Evolutionary conservation across 2,329 filamentous ascomycete species (phyloP).

Genomic region (Clarireedia hainanense): DNA sequence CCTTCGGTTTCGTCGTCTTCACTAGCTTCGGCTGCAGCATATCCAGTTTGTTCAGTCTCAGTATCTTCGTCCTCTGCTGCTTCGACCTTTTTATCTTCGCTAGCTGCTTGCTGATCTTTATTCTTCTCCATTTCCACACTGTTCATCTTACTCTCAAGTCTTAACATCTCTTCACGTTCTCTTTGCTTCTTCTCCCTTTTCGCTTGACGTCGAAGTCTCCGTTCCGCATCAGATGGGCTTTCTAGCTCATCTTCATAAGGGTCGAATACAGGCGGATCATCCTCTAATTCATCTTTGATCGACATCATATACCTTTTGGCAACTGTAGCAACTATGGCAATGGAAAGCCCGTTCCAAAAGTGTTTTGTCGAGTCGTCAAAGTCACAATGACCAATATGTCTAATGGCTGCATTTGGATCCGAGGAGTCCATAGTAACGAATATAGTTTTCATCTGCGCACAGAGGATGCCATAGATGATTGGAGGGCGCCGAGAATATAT

Average conservation of each 20-base stretch:
- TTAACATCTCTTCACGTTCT: constrained; percentile 4
- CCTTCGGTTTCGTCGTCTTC: background rate
- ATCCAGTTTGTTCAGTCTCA: background rate
- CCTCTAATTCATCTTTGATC: constrained; percentile 24
- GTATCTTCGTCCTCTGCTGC: background rate
- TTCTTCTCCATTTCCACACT: background rate
- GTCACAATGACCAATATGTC: constrained; percentile 25
- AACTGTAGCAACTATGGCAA: constrained; percentile 26
- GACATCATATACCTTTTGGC: constrained; percentile 28
- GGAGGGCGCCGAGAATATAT: constrained; percentile 23
- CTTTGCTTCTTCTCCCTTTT: background rate
- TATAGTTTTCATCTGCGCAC: constrained; percentile 22
- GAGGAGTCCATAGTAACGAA: constrained; percentile 28
- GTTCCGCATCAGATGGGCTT: background rate
- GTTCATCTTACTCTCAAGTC: background rate
- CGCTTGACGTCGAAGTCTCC: background rate
- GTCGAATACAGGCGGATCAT: constrained; percentile 18
- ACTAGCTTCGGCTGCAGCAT: background rate
- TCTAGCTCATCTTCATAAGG: constrained; percentile 14
- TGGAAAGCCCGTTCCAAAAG: constrained; percentile 30
- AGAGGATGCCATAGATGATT: constrained; percentile 29
- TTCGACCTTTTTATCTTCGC: background rate
- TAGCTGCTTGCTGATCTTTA: constrained; percentile 1
- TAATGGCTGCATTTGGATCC: constrained; percentile 19
- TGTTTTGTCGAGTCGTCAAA: constrained; percentile 23